Base-by-base conservation (phyloP, 139 green algal genomes). In the Edaphochlamys debaryana region DNA sequence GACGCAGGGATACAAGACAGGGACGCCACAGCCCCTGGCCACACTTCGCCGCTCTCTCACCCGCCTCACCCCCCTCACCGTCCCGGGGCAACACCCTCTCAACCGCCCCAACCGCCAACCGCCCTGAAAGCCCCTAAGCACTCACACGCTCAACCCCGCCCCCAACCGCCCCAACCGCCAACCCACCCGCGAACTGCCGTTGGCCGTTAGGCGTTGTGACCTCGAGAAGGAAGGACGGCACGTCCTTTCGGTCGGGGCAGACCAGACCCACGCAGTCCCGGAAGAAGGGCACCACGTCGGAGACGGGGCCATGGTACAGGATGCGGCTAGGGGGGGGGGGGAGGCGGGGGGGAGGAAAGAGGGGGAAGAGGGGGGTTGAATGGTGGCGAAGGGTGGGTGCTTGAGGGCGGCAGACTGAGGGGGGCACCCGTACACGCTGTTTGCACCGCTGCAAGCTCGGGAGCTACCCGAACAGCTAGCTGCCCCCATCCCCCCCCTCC, bases 211-310 rank as follows among this genome's bases (percentile, higher is more conserved):
- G 79, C 17, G 92, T 93, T n/a, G 90, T 92, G 71, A 92, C 81
- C 71, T 93, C 93, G 79, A 94, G 87, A 42, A 96, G 85, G 72
- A 94, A 96, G 32, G 84, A 92, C 1, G 90, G 86, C 11, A 88
- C 69, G 67, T 96, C 93, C 78, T 96, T 96, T 41, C 93, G 79
- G 8, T 86, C 67, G 6, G 93, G 93, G 79, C 90, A 94, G 3
- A 74, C 69, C 70, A 94, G 94, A 40, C 91, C 90, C 78, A 95
- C 69, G 6, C 32, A 22, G 30, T 54, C 45, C 25, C 77, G 79
- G 60, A 96, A 94, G 79, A 92, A 90, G 13, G 84, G 71, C 69
- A 95, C 63, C 32, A 60, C 77, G 42, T 85, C 79, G 4, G 22
- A 1, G 30, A 85, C 79, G 2, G 91, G 91, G 19, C 91, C 91